Conservation (phyloP, 176 grass and related monocot genomes). For the Oryza australiensis region DNA sequence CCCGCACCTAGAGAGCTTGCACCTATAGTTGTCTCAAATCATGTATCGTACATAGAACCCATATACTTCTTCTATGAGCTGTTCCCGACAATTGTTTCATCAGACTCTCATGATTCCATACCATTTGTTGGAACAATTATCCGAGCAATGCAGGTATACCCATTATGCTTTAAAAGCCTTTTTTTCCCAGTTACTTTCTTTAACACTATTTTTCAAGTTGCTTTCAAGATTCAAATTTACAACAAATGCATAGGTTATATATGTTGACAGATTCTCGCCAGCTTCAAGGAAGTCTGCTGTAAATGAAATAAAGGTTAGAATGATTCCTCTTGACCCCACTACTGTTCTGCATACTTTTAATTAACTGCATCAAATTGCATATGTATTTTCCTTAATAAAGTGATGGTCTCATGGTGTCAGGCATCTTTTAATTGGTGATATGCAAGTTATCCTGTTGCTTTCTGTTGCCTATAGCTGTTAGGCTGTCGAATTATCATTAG, state of each 20-base stretch:
- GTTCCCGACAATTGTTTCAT: conserved; percentile 96
- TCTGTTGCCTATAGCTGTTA: conserved; percentile 12
- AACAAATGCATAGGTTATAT: conserved; percentile 72
- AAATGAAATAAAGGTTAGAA: conserved; percentile 97
- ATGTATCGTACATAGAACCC: conserved; percentile 90
- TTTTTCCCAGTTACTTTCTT: neutral
- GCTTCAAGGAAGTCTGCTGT: conserved; percentile 85
- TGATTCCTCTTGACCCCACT: conserved; percentile 3
- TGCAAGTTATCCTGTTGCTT: neutral
- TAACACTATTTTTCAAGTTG: neutral
- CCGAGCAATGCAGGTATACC: conserved; percentile 88
- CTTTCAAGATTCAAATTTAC: conserved; percentile 31
- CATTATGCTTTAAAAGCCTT: neutral
- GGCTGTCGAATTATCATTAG: neutral
- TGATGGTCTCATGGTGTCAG: neutral
- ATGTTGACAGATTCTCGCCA: conserved; percentile 96
- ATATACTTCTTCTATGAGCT: conserved; percentile 98
- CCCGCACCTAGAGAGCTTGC: conserved; percentile 84
- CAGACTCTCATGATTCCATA: conserved; percentile 89
- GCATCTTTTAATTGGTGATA: neutral
- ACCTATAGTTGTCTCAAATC: conserved; percentile 96
- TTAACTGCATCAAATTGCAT: neutral
- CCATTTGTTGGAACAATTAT: conserved; percentile 98
- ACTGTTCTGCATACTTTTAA: neutral
- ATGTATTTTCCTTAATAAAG: neutral